Base-by-base conservation (phyloP, 2,329 filamentous ascomycete genomes). In the Pseudocercospora fijiensis region DNA sequence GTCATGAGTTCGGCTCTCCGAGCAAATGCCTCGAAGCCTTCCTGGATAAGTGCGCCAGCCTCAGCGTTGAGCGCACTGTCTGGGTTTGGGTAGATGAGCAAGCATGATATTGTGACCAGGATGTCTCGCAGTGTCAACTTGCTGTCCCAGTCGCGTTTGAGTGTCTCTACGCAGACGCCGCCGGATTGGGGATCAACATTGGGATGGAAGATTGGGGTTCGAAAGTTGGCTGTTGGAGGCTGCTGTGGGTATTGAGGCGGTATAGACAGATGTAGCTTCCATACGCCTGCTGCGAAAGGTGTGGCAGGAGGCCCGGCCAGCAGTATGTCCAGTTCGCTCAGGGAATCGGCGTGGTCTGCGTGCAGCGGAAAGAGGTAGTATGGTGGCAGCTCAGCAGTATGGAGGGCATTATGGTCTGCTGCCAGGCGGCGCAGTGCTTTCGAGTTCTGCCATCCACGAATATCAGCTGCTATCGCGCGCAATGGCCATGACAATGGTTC, bases 111-210 rank as follows among this genome's bases (percentile, higher is more conserved):
- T 0, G 85, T 85, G 22, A 82, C 75, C 18, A 88, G 75, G 2
- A 88, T 84, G 76, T 88, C 85, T 53, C 83, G 77, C 57, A 88
- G 72, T 26, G 84, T 87, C 66, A 88, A 74, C 27, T 78, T 82
- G 13, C 80, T 76, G 62, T 84, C 81, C 86, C 86, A 88, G 69
- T 88, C 86, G 53, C 84, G 79, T 76, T 88, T 88, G 51, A 88
- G 71, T 1, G 86, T 88, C 76, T 88, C 86, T 2, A 88, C 84
- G 65, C 86, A 88, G 2, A 88, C 85, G 0, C 82, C 83, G 4
- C 86, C 86, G 0, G 83, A 85, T n/a, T 79, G 77, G 58, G 86
- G 84, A 66, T 88, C 86, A 57, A 88, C 83, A 69, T 88, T 88
- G 0, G 86, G 86, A 68, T 88, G 86, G 81, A 85, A 88, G 67